A percentile compares a stretch with the other conserved stretches of the same genome.
phyloP scores from a whole-genome alignment of 1,284 basidiomycete species.

The Cutaneotrichosporon sp. region DNA sequence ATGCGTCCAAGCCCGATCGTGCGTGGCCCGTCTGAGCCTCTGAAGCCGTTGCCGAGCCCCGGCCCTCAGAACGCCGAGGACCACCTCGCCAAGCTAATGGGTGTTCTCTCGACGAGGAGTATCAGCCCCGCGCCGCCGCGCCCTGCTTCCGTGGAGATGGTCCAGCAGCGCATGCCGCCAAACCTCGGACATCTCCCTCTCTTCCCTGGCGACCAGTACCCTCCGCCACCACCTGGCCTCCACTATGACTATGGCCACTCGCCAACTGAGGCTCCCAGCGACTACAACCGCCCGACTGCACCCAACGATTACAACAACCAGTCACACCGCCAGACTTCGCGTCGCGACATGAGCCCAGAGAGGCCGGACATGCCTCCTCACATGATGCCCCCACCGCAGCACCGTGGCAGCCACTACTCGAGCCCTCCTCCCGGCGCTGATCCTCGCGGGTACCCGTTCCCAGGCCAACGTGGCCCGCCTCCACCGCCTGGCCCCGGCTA shows the following conservation, averaged over 20 bases:
- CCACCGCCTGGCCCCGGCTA: slow-evolving; percentile 1
- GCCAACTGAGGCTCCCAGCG: slow-evolving; percentile 13
- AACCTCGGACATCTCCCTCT: neutral
- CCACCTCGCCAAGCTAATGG: slow-evolving; percentile 46
- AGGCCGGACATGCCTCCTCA: slow-evolving; percentile 7
- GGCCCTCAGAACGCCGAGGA: slow-evolving; percentile 28
- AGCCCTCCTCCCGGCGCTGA: slow-evolving; percentile 21
- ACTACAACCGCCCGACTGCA: slow-evolving; percentile 8
- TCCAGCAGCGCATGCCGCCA: slow-evolving; percentile 12
- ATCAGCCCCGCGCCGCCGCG: slow-evolving; percentile 20
- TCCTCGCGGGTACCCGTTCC: slow-evolving; percentile 16
- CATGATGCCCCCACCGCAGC: slow-evolving; percentile 15
- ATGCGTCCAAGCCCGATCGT: neutral
- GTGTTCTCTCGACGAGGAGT: slow-evolving; percentile 37
- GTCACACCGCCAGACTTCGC: slow-evolving; percentile 6
- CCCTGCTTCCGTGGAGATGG: slow-evolving; percentile 19
- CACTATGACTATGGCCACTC: slow-evolving; percentile 23
- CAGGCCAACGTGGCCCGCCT: slow-evolving; percentile 2
- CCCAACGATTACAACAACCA: slow-evolving; percentile 17
- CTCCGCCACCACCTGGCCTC: slow-evolving; percentile 22
- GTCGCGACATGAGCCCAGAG: slow-evolving; percentile 10
- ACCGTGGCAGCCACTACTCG: slow-evolving; percentile 13
- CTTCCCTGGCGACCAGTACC: slow-evolving; percentile 8
- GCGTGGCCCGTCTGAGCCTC: neutral
- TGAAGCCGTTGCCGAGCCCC: slow-evolving; percentile 2